Conservation (phyloP, 345 rosid species). For the Excoecaria cochinchinensis region DNA sequence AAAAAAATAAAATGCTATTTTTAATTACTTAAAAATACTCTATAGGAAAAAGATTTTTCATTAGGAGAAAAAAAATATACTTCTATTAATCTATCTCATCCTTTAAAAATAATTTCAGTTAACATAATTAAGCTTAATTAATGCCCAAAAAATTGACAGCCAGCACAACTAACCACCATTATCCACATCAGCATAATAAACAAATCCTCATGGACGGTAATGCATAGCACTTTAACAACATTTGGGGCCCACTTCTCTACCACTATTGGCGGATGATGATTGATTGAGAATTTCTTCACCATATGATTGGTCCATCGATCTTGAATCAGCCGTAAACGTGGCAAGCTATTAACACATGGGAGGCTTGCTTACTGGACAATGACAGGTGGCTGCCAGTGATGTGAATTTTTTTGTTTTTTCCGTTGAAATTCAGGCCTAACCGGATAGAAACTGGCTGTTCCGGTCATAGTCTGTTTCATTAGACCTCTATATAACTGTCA, state of each 20-base stretch:
- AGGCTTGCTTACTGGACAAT: slow-evolving; percentile 31
- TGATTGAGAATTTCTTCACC: slow-evolving; percentile 9
- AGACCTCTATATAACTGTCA: slow-evolving; percentile 22
- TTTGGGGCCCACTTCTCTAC: slow-evolving; percentile 20
- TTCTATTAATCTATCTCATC: too few species aligned
- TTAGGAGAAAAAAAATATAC: too few species aligned
- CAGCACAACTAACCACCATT: slow-evolving; percentile 20
- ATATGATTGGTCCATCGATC: slow-evolving; percentile 16
- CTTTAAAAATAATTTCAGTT: too few species aligned
- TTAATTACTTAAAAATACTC: too few species aligned
- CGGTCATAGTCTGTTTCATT: slow-evolving; percentile 7
- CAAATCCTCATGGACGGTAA: slow-evolving; percentile 49
- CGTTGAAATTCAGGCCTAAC: slow-evolving; percentile 17
- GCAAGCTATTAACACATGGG: slow-evolving; percentile 11
- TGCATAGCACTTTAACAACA: slow-evolving; percentile 25
- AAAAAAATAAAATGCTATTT: too few species aligned
- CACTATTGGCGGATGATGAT: slow-evolving; percentile 25
- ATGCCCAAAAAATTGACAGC: slow-evolving; percentile 18
- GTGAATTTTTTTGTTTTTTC: neutral
- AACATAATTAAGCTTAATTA: slow-evolving; percentile 14
- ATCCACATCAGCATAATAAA: slow-evolving; percentile 37
- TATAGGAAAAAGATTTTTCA: too few species aligned
- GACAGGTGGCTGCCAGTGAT: slow-evolving; percentile 28
- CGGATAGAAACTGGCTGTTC: slow-evolving; percentile 20
- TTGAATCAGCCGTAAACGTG: slow-evolving; percentile 45